Base-by-base conservation (phyloP, 2,329 filamentous ascomycete species). In the Microdochium trichocladiopsis region DNA sequence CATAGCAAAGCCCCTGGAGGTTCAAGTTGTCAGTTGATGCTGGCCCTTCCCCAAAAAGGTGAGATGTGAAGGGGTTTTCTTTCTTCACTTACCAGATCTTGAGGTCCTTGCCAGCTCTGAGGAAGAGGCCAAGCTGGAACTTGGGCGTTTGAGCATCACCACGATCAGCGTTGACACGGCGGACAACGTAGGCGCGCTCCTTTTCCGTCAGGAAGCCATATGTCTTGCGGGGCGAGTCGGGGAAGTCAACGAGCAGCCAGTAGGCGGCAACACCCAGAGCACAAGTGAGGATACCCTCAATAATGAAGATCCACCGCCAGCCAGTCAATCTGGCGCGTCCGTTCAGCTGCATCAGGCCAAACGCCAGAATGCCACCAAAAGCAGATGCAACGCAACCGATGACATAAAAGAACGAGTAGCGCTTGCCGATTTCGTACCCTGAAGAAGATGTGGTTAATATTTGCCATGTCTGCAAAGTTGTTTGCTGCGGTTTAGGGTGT, bases 391-490 rank as follows among this genome's bases (percentile, higher is more conserved):
- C 72, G 56, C 79, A 84, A 36, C 86, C 85, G 4, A 88, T 73
- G 16, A 89, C 75, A 63, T 88, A 89, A 61, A 90, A 90, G 23
- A 78, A 65, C 0, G 83, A 82, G 61, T 87, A 88, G 49, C 86
- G 75, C 64, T 85, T 86, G 50, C 86, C 84, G 18, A 89, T 75
- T 66, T 90, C 85, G 58, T 81, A 86, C 74, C 31, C 3, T 45
- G 41, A 23, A 8, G 14, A 36, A 25, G 25, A 48, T 9, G 45
- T 54, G 41, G 48, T 47, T 23, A 51, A 50, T 12, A 3, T 9
- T n/a, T n/a, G n/a, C n/a, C n/a, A n/a, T n/a, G n/a, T n/a, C n/a
- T n/a, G n/a, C n/a, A n/a, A n/a, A n/a, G n/a, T n/a, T n/a, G n/a
- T n/a, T n/a, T n/a, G n/a, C n/a, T n/a, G n/a, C n/a, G n/a, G n/a